These are phyloP conservation scores for Colletotrichum tropicicola DNA, from an alignment of 2,329 filamentous ascomycete species.

Conservation along the genomic window DNA sequence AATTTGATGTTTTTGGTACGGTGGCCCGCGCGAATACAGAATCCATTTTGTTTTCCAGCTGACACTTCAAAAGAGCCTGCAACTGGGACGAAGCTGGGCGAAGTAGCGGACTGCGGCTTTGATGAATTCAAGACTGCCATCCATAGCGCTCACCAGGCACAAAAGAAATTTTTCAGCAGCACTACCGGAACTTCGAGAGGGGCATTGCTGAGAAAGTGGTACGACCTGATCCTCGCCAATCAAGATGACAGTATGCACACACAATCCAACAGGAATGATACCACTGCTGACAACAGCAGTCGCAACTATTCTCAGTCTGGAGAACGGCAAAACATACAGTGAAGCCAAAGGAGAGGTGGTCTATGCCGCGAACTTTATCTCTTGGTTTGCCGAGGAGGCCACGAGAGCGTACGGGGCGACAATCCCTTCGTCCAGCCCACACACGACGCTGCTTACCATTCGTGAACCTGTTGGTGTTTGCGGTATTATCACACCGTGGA, in stretches of 20 bases:
- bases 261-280: background rate
- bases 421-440: constrained; percentile 48
- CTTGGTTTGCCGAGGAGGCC: constrained; percentile 65
- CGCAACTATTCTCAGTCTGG: constrained; percentile 48
- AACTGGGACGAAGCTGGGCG: constrained; percentile 56
- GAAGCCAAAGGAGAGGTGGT: constrained; percentile 65
- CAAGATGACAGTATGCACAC: constrained; percentile 39
- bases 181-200: constrained; percentile 46
- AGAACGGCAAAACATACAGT: constrained; percentile 65
- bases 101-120: constrained; percentile 54
- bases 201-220: constrained; percentile 45
- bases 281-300: constrained; percentile 32
- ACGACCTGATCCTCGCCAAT: constrained; percentile 42
- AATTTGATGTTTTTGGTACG: background rate
- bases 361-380: constrained; percentile 61
- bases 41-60: no score
- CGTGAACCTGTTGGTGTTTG: constrained; percentile 72
- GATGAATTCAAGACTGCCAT: constrained; percentile 40
- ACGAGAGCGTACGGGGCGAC: constrained; percentile 65
- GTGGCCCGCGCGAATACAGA: no score
- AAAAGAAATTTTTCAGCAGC: constrained; percentile 46
- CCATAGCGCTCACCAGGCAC: constrained; percentile 43
- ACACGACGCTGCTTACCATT: constrained; percentile 69
- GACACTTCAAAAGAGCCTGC: constrained; percentile 53
- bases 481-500: constrained; percentile 74